Conservation (phyloP, 176 grass and related monocot genomes). For the Zoysia japonica region DNA sequence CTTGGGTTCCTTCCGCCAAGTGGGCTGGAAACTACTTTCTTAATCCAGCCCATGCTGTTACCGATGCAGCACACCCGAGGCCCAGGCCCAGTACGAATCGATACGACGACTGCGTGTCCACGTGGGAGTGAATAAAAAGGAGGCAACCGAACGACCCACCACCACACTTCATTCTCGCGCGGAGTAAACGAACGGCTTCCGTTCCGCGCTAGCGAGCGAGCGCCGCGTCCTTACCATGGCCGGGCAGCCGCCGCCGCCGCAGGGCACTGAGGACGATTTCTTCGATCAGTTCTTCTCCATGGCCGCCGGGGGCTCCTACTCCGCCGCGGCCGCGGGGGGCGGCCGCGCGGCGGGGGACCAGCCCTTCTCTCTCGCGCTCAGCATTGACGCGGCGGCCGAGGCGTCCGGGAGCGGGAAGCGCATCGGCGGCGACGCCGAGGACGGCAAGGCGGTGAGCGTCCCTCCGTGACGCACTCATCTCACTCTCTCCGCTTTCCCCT, state of each 20-base stretch:
- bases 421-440: constrained; percentile 55
- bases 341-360: constrained; percentile 46
- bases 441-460: constrained; percentile 54
- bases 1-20: neutral
- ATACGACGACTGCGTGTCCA: neutral
- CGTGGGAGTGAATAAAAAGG: constrained; percentile 28
- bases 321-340: constrained; percentile 31
- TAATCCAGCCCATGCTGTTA: neutral
- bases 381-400: constrained; percentile 66
- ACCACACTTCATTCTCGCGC: constrained; percentile 32
- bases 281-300: constrained; percentile 90
- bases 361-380: constrained; percentile 79
- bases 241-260: constrained; percentile 52
- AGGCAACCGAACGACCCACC: neutral
- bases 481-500: constrained; percentile 29
- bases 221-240: constrained; percentile 14
- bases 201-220: neutral
- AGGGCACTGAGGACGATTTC: constrained; percentile 79
- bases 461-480: neutral
- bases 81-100: neutral
- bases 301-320: constrained; percentile 36
- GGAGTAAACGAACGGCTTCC: constrained; percentile 14
- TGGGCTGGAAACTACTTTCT: neutral
- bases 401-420: constrained; percentile 62
- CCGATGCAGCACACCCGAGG: neutral